A percentile compares a stretch with the other conserved stretches of the same genome.
Conservation (phyloP, 169 alveolate genomes). For the Plasmodium coatneyi region DNA sequence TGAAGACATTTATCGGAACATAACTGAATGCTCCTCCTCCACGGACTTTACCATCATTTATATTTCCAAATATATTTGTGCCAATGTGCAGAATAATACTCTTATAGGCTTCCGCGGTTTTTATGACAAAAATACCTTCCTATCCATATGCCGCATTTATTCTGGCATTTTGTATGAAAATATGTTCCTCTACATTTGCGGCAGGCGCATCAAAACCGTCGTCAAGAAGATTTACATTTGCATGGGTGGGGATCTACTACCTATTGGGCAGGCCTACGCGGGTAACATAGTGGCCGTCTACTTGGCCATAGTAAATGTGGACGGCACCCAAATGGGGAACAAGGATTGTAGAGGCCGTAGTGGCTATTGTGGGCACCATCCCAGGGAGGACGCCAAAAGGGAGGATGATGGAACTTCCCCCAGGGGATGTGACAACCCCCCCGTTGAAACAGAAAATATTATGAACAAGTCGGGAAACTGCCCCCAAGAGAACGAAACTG, state of each 20-base stretch:
- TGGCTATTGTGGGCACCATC: background rate
- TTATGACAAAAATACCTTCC: slow-evolving; percentile 49
- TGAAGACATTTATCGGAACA: slow-evolving; percentile 33
- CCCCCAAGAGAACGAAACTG: background rate
- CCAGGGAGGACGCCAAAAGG: background rate
- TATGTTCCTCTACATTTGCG: slow-evolving; percentile 83
- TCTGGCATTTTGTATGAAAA: slow-evolving; percentile 84
- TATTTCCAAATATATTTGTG: slow-evolving; percentile 71
- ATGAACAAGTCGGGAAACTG: background rate
- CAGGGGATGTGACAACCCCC: background rate
- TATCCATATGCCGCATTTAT: slow-evolving; percentile 76
- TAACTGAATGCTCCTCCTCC: slow-evolving; percentile 14
- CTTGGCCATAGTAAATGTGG: slow-evolving; percentile 66
- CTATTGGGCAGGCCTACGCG: slow-evolving; percentile 81
- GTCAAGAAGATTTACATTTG: slow-evolving; percentile 78
- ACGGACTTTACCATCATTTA: slow-evolving; percentile 41
- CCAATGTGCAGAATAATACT: slow-evolving; percentile 72
- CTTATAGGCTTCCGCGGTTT: slow-evolving; percentile 62
- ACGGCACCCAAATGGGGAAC: background rate
- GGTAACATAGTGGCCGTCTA: slow-evolving; percentile 86
- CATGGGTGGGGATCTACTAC: slow-evolving; percentile 89
- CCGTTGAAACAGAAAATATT: background rate
- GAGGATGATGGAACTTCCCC: background rate
- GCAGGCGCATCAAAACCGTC: slow-evolving; percentile 36
- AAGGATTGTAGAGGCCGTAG: background rate